Evolutionary conservation across 192 early-diverging fungal species (phyloP), one percentile per base, ranked within the genome.

Genomic region (Rhizophlyctis rosea): DNA sequence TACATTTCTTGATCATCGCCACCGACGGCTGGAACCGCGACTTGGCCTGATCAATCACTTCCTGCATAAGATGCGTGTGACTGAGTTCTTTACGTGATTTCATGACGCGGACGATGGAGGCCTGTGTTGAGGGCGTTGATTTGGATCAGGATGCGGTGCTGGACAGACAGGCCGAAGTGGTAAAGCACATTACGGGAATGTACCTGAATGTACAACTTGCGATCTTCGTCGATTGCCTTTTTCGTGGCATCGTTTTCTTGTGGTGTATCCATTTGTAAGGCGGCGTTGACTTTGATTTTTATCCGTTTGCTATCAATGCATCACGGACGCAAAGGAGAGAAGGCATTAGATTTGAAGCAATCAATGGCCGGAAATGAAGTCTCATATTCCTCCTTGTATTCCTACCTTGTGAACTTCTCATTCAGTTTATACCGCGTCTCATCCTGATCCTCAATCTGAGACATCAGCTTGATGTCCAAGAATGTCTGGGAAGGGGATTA

Each of bases 51-150:
- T 80, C 76, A 62, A 94, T 86, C 16, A 92, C 87, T 52, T 91
- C 88, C 52, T 85, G 75, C 13, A 94, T 76, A 29, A 94, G 69
- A 51, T 80, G 76, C n/a, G 72, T 70, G 69, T 94, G 91, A 13
- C 68, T 65, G 44, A 91, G 50, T 23, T 79, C 68, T 59, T 86
- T 72, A 4, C 89, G 79, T 0, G 90, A 78, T 71, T 94, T 94
- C 86, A 94, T 90, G 23, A 94, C 82, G 23, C 92, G 81, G 0
- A 94, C 92, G 77, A 94, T 91, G 24, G 86, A 76, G n/a, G 92
- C 92, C 76, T 85, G 67, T n/a, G n/a, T n/a, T n/a, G n/a, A n/a
- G n/a, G n/a, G 1, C 50, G 9, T 44, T 44, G 39, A 44, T n/a
- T n/a, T n/a, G n/a, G n/a, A n/a, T n/a, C n/a, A n/a, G n/a, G n/a